Base-by-base conservation (phyloP, 202 grass and related monocot genomes). In the Panicum hallii region DNA sequence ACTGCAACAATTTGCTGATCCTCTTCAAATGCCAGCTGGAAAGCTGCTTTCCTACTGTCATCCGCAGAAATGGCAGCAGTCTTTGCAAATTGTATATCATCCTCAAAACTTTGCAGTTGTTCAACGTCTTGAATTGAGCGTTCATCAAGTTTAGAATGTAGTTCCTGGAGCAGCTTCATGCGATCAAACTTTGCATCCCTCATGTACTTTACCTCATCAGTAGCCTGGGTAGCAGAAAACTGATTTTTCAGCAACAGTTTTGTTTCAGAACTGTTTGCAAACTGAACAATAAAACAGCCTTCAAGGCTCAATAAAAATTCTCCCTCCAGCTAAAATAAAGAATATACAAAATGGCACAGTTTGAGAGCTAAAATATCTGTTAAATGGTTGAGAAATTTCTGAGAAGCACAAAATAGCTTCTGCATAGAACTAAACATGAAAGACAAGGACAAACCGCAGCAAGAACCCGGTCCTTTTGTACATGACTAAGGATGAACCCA, bases 1-100 rank as follows among this genome's bases (percentile, higher is more conserved):
- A 99, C 96, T 85, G 93, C 93, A 87, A 99, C 72, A 65, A 99
- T 92, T 95, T 99, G 96, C 79, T 92, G 91, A 81, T 99, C 96
- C 87, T 99, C 96, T 8, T 99, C 93, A 58, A 90, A 92, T 60
- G 91, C 91, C 86, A 99, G 86, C 79, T 92, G 90, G 68, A 92
- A 94, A 89, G 81, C 70, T 80, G 93, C 83, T 92, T 90, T 99
- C 84, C 93, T 92, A n/a, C 44, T 85, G 74, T 99, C 93, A 64
- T 99, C 96, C 3, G 84, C 81, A 87, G 96, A 89, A 87, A 99
- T 63, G 70, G 92, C 83, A 82, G 93, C 80, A 83, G 64, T 87
- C 78, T 89, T 94, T 58, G 85, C 89, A 82, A 88, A 95, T 58
- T 92, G 93, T 82, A 99, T 88, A 64, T 99, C 96, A 79, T 95